phyloP scores from a whole-genome alignment of 2,329 filamentous ascomycete species.

The Venturia pyrina region DNA sequence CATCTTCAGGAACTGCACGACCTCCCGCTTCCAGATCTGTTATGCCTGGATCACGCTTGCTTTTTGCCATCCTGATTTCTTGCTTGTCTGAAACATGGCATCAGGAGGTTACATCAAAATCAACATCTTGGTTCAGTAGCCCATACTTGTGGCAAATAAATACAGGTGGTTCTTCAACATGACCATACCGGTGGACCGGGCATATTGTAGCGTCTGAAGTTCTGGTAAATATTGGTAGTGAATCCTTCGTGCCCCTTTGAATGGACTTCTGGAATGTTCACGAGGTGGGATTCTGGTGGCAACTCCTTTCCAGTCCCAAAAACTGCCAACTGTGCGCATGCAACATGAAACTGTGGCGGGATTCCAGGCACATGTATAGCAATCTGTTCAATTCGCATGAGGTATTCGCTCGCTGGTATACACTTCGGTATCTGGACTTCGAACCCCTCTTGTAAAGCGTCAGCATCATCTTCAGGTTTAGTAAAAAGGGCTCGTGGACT shows the following conservation, averaged over 20 bases:
- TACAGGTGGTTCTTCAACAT: not conserved
- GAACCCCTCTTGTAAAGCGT: constrained; percentile 21
- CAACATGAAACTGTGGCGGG: constrained; percentile 19
- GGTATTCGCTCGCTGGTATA: constrained; percentile 17
- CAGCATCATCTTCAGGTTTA: constrained; percentile 16
- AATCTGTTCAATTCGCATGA: constrained; percentile 18
- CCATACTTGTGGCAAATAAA: not conserved
- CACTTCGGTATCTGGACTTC: constrained; percentile 20
- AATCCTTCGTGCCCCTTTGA: constrained; percentile 26
- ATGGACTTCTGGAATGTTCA: constrained; percentile 27
- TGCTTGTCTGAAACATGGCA: not conserved
- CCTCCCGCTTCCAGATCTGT: not conserved
- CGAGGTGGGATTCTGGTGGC: constrained; percentile 11
- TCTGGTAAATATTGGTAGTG: constrained; percentile 29
- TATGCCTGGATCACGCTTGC: not conserved
- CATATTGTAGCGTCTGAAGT: constrained; percentile 19
- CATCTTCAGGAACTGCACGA: not conserved
- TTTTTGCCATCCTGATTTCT: not conserved
- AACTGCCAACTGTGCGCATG: constrained; percentile 22
- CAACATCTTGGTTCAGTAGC: not conserved
- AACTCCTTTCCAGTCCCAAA: constrained; percentile 19
- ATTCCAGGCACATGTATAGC: constrained; percentile 18
- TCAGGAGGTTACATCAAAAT: not conserved
- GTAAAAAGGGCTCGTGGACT: constrained; percentile 13
- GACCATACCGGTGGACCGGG: constrained; percentile 1